Base-by-base conservation (phyloP, 75 land plant species). In the Cupressus sempervirens region DNA sequence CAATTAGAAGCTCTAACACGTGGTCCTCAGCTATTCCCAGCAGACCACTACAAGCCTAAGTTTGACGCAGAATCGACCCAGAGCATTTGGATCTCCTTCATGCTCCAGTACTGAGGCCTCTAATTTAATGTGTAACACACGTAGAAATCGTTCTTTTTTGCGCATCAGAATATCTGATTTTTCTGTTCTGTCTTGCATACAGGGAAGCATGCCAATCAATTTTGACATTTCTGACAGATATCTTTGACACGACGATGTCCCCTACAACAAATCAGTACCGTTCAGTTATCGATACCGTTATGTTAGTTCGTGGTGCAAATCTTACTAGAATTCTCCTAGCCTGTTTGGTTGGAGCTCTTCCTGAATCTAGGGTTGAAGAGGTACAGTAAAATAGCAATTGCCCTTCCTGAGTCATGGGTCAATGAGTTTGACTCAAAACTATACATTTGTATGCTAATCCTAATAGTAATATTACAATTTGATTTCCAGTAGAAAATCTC, bases 121-220 rank as follows among this genome's bases (percentile, higher is more conserved):
- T 50, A 12, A 1, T 50, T 3, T 4, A 56, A 56, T 56, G 62
- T 13, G 62, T 13, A 18, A 56, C 23, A 56, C 18, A 18, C 62
- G 4, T 4, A 18, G 23, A 20, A 56, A 56, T 16, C 62, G 7
- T 56, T 20, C 18, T 56, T 56, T 56, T 20, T 0, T 56, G 62
- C 4, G 58, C 18, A 5, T 20, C 18, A 56, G 62, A 56, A 16
- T 7, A 56, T 56, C 62, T 62, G 67, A 62, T 62, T 62, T 62
- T 62, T 62, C 5, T 62, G 67, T 30, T 72, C 15, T 72, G 36
- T 26, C 11, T 79, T 79, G 30, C n/a, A 45, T 79, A 70, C 91
- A 98, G 99, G 88, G 99, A 98, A 84, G 99, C 99, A 32, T 96
- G 98, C 87, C 92, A 92, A 68, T 98, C 99, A 35, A 93, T 98